A percentile compares a stretch with the other conserved stretches of the same genome.
Conservation (phyloP, 2,329 filamentous ascomycete genomes). For the Epichloe uncinata region DNA sequence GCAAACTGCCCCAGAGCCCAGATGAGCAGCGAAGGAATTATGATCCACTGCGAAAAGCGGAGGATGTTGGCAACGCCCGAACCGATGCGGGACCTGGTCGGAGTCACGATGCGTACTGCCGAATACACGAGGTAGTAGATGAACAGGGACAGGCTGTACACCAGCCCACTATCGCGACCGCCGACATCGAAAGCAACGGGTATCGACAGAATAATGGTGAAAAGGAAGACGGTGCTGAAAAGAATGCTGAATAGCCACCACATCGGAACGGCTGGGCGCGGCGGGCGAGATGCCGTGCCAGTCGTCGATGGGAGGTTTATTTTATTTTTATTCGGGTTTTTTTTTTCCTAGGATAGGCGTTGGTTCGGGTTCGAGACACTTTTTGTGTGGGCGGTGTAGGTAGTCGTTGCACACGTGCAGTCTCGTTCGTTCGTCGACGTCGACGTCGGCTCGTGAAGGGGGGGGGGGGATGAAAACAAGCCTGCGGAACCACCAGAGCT, state of each 20-base stretch:
- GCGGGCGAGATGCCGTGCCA: conserved; percentile 11
- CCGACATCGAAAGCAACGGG: conserved; percentile 97
- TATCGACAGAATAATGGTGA: conserved; percentile 88
- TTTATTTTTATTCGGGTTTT: not conserved
- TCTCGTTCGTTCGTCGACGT: not conserved
- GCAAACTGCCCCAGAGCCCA: conserved; percentile 95
- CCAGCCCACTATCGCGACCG: conserved; percentile 83
- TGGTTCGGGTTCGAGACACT: not conserved
- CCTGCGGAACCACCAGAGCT: not conserved
- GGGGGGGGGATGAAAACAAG: too few species aligned
- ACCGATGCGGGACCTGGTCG: conserved; percentile 63
- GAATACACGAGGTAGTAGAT: conserved; percentile 87
- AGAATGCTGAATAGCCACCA: conserved; percentile 68
- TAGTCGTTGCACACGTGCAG: not conserved
- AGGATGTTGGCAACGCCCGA: conserved; percentile 57
- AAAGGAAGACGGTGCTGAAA: conserved; percentile 73
- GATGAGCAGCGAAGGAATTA: conserved; percentile 77
- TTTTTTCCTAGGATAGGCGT: not conserved
- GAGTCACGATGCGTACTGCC: conserved; percentile 63
- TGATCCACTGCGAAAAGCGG: conserved; percentile 68
- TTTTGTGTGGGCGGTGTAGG: not conserved
- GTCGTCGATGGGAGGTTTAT: conserved; percentile 1
- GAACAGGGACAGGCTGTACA: conserved; percentile 81
- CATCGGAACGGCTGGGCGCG: conserved; percentile 41
- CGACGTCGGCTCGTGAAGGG: too few species aligned